phyloP scores from a whole-genome alignment of 228 moss, liverwort and hornwort genomes.

The Sphagnum fallax region DNA sequence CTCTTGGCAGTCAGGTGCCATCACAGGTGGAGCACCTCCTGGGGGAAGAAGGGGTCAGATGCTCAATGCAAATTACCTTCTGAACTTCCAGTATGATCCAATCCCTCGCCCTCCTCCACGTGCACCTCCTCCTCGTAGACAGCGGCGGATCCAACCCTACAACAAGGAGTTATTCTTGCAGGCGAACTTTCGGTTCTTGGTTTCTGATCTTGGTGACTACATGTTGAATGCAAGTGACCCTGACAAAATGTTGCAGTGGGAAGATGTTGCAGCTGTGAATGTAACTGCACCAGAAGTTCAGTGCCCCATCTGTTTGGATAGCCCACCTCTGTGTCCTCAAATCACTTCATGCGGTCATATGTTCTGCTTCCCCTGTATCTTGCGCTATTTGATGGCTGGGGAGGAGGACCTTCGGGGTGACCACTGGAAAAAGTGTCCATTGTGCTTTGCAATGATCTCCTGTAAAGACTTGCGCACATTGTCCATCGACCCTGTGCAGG shows the following conservation, averaged over 20 bases:
- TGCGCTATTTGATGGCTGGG: slow-evolving; percentile 77
- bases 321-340: slow-evolving; percentile 82
- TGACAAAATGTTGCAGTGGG: slow-evolving; percentile 99
- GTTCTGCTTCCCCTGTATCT: slow-evolving; percentile 90
- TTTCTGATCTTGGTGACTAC: slow-evolving; percentile 94
- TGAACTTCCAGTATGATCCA: slow-evolving; percentile 97
- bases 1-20: slow-evolving; percentile 41
- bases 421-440: slow-evolving; percentile 92
- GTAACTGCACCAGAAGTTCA: slow-evolving; percentile 87
- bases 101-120: slow-evolving; percentile 66
- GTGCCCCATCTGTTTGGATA: slow-evolving; percentile 92
- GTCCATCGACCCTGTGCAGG: slow-evolving; percentile 63
- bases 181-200: slow-evolving; percentile 94
- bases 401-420: slow-evolving; percentile 58
- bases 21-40: slow-evolving; percentile 34
- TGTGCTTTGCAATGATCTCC: slow-evolving; percentile 94
- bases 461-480: slow-evolving; percentile 87
- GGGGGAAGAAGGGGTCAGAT: slow-evolving; percentile 68
- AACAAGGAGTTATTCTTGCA: slow-evolving; percentile 96
- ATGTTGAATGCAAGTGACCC: slow-evolving; percentile 83
- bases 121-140: slow-evolving; percentile 47
- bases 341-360: slow-evolving; percentile 97
- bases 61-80: slow-evolving; percentile 71
- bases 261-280: slow-evolving; percentile 90
- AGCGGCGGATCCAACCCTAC: slow-evolving; percentile 72